Evolutionary conservation across 2,329 filamentous ascomycete species (phyloP).

Genomic region (Colletotrichum horii): DNA sequence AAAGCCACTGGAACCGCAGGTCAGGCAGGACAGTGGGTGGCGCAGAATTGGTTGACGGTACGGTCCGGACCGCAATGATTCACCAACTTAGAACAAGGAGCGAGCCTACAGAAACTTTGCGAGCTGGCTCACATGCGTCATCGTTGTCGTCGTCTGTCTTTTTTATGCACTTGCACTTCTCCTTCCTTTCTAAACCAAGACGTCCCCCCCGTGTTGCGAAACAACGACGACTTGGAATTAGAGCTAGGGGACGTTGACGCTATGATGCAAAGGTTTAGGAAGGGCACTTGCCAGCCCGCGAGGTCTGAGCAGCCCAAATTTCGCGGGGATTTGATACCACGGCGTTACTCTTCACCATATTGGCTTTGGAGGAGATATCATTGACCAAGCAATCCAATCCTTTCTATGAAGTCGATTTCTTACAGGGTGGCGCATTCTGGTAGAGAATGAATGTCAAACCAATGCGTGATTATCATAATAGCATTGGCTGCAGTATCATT

Average conservation of each 20-base stretch:
- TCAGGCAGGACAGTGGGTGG: slow-evolving; percentile 41
- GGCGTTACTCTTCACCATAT: neutral
- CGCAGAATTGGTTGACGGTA: slow-evolving; percentile 39
- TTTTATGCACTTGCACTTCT: neutral
- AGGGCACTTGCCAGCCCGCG: neutral
- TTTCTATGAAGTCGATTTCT: neutral
- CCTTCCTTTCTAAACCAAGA: neutral
- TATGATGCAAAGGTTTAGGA: neutral
- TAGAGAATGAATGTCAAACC: neutral
- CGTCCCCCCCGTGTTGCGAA: neutral
- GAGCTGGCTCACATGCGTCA: neutral
- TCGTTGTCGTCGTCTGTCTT: neutral
- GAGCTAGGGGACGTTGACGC: neutral
- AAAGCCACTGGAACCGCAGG: slow-evolving; percentile 42
- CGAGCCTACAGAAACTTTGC: neutral
- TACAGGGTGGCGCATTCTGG: neutral
- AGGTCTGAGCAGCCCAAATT: neutral
- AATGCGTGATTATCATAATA: neutral
- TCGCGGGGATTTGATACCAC: slow-evolving; percentile 10
- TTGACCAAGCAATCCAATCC: neutral
- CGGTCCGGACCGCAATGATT: slow-evolving; percentile 13
- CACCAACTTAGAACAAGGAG: neutral
- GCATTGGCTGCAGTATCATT: neutral
- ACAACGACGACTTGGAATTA: neutral
- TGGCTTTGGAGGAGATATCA: neutral